Evolutionary conservation across 352 stramenopile species (phyloP), one percentile per base, ranked within the genome.

Genomic region (Pythium angustatum): DNA sequence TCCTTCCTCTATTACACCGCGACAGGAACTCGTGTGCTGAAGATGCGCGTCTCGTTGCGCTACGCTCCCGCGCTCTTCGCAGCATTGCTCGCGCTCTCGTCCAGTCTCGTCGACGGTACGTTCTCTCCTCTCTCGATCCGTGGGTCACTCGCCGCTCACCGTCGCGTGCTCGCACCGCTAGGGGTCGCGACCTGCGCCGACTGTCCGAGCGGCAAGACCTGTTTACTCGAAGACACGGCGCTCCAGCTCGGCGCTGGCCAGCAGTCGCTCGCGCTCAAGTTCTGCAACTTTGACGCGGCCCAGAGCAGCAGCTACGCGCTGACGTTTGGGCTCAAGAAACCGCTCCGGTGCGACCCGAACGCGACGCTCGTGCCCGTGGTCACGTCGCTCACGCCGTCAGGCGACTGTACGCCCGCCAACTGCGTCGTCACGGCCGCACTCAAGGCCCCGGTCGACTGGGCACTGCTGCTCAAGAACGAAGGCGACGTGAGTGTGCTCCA

Each of bases 231-330:
- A 56, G 68, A 73, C 60, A 59, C 64, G 10, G 47, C 59, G 10
- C 71, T 72, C 28, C 47, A 51, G 5, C 38, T 92, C 12, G 68
- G 58, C 30, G 79, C 69, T 12, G 79, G 78, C 30, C 66, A 71
- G 33, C 73, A 69, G 47, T 74, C 73, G 43, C 47, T 91, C 24
- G 62, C 47, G 17, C 50, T 94, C 36, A 73, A 82, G 30, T 70
- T 91, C 56, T 94, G 85, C 76, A 91, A 93, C 64, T 91, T 76
- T 53, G 79, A 87, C 56, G 67, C 48, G 26, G 31, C 48, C 48
- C 56, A 69, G 33, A 68, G 68, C 28, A 36, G 33, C 47, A 5
- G 40, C 24, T 81, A 80, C 57, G 55, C 48, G 24, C 28, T 91
- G 4, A 60, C 58, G 33, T 87, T 94, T 54, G 65, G 62, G 27